Base-by-base conservation (phyloP, 306 rosid genomes). In the Chamaecrista fasciculata region DNA sequence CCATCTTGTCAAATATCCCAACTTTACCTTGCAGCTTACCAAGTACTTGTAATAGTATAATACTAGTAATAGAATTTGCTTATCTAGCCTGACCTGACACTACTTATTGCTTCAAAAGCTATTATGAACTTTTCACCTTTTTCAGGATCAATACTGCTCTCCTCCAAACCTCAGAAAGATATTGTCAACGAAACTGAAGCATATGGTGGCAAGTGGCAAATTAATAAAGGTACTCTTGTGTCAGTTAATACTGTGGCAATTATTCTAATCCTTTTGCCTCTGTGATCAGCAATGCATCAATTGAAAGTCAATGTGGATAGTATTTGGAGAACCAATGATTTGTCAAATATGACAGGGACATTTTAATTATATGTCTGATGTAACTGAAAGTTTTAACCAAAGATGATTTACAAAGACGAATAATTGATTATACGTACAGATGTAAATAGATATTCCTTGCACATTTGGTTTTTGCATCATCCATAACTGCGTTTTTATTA, bases 81-180 rank as follows among this genome's bases (percentile, higher is more conserved):
- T 67, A 67, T 39, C 60, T 44, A 5, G 50, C 19, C 47, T 47
- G 23, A 47, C 52, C n/a, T 56, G 62, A 47, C 20, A 47, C 23
- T 23, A 47, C 9, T 34, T 61, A 37, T 36, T 62, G 62, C 62
- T 34, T 58, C 21, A 20, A 52, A 73, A 79, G 37, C 39, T 31
- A 67, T 72, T 73, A 65, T 77, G 76, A 63, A 66, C 21, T 70
- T 62, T 53, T 68, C 56, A 60, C 77, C 62, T 67, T 65, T 59
- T 44, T 23, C 49, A 92, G 98, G 96, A 86, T 65, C 87, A 90
- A 31, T 87, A 86, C 72, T 85, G 72, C 86, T 84, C 91, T 25
- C 96, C 91, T 14, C 82, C 91, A 78, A 86, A 87, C 80, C 89
- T 90, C 66, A 82, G 71, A 71, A 90, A 85, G 77, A 70, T 90